phyloP scores from a whole-genome alignment of 768 basidiomycete species.

The Leccinellum albellum region DNA sequence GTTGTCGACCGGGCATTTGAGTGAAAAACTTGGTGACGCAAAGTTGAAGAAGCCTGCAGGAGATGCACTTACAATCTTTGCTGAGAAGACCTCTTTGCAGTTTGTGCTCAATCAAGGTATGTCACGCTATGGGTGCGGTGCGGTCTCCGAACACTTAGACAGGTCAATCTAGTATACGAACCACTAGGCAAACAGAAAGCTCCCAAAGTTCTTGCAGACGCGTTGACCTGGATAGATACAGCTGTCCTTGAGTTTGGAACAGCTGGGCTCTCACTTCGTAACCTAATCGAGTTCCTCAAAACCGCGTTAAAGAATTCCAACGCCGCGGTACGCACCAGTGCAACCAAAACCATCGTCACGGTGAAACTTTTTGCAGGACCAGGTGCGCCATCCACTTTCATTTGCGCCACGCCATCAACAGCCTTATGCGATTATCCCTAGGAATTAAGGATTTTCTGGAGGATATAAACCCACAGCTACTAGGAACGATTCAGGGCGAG shows the following conservation, averaged over 20 bases:
- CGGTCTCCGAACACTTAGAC: conserved; percentile 14
- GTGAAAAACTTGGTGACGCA: conserved; percentile 93
- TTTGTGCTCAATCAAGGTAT: conserved; percentile 91
- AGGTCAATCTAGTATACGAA: conserved; percentile 68
- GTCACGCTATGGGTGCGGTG: conserved; percentile 18
- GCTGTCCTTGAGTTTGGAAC: conserved; percentile 90
- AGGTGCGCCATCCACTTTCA: conserved; percentile 43
- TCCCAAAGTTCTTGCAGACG: conserved; percentile 93
- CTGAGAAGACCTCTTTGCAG: conserved; percentile 90
- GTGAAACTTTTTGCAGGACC: conserved; percentile 89
- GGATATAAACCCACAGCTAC: conserved; percentile 90
- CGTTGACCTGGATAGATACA: conserved; percentile 82
- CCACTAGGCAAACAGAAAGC: conserved; percentile 94
- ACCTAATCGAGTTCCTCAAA: conserved; percentile 90
- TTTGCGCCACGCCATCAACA: not conserved
- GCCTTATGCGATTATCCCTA: conserved; percentile 31
- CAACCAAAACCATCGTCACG: conserved; percentile 89
- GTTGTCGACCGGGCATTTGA: conserved; percentile 73
- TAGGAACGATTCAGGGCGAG: conserved; percentile 84
- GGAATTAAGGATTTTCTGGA: conserved; percentile 91
- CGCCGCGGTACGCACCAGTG: conserved; percentile 87
- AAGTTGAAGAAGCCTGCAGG: conserved; percentile 97
- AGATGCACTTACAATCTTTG: conserved; percentile 76
- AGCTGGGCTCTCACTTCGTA: conserved; percentile 75
- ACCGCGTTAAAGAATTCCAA: conserved; percentile 86